These are phyloP conservation scores for Tetrapyrgos nigripes DNA, from an alignment of 1,284 basidiomycete genomes.

Conservation along the genomic window DNA sequence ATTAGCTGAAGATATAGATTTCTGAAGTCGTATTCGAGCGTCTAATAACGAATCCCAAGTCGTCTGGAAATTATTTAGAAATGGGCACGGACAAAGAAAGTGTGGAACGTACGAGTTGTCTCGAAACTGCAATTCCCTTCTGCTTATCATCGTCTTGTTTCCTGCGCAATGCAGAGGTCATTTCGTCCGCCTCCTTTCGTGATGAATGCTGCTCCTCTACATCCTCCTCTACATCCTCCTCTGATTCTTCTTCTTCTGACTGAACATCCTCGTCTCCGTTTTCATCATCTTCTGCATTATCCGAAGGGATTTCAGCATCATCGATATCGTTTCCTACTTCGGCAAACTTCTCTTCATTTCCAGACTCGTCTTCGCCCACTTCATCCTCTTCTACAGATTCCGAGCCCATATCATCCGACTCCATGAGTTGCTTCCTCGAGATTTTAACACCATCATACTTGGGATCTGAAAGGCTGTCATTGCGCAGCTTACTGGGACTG, in stretches of 20 bases:
- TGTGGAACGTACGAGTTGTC: constrained; percentile 76
- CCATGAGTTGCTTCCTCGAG: constrained; percentile 65
- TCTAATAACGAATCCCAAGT: constrained; percentile 89
- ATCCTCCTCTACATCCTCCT: constrained; percentile 37
- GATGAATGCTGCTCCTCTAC: constrained; percentile 36
- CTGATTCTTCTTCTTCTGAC: constrained; percentile 37
- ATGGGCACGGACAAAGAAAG: constrained; percentile 8
- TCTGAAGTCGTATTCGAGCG: constrained; percentile 89
- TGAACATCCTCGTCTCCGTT: constrained; percentile 41
- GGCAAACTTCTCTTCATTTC: constrained; percentile 21
- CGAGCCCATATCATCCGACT: constrained; percentile 45
- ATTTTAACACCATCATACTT: constrained; percentile 80
- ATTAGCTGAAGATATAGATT: constrained; percentile 71
- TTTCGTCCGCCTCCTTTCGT: constrained; percentile 49
- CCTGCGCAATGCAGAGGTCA: constrained; percentile 59
- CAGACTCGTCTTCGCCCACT: constrained; percentile 39
- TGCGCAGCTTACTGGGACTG: constrained; percentile 76
- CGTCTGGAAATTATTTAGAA: constrained; percentile 49
- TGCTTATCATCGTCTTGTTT: constrained; percentile 68
- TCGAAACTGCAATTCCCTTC: constrained; percentile 84
- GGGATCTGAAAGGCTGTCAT: constrained; percentile 65
- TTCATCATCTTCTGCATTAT: constrained; percentile 38
- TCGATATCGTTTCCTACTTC: constrained; percentile 20
- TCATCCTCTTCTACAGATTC: constrained; percentile 40
- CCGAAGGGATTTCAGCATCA: constrained; percentile 21